phyloP scores from a whole-genome alignment of 2,329 filamentous ascomycete genomes.

The Xylariales sp. region DNA sequence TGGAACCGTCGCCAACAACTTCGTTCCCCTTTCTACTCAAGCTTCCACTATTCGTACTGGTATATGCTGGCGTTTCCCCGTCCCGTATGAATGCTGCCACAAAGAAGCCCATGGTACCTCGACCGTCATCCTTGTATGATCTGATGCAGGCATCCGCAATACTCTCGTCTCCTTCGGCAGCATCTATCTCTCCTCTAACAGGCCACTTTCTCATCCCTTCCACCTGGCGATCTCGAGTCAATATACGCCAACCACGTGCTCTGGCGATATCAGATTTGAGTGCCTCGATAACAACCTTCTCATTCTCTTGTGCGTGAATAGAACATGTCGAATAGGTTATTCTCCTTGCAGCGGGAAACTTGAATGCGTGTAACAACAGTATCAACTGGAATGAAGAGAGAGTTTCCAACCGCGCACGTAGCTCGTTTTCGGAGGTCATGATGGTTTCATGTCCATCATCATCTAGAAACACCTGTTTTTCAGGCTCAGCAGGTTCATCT shows the following conservation, averaged over 20 bases:
- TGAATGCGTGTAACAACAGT: constrained; percentile 78
- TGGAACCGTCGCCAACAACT: no score
- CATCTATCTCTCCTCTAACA: constrained; percentile 54
- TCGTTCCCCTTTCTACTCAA: no score
- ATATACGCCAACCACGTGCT: constrained; percentile 70
- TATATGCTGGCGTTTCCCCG: no score
- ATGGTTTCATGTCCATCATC: constrained; percentile 52
- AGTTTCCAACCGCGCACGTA: constrained; percentile 63
- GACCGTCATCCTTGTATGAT: constrained; percentile 73
- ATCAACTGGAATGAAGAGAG: constrained; percentile 78
- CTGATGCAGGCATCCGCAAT: constrained; percentile 74
- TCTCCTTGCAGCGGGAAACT: constrained; percentile 68
- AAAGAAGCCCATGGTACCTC: constrained; percentile 93
- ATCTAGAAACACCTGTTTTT: constrained; percentile 39
- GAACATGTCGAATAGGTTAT: constrained; percentile 96
- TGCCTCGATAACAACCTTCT: constrained; percentile 72
- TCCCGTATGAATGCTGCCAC: constrained; percentile 79
- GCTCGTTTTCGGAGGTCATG: constrained; percentile 48
- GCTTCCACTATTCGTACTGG: no score
- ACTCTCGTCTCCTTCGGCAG: constrained; percentile 42
- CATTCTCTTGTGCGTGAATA: constrained; percentile 82
- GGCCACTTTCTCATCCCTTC: constrained; percentile 72
- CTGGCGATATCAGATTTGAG: constrained; percentile 64
- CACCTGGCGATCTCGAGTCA: constrained; percentile 69
- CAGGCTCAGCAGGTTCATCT: constrained; percentile 20